These are phyloP conservation scores for Allium cepa DNA, from an alignment of 106 monocot genomes.

Conservation along the genomic window DNA sequence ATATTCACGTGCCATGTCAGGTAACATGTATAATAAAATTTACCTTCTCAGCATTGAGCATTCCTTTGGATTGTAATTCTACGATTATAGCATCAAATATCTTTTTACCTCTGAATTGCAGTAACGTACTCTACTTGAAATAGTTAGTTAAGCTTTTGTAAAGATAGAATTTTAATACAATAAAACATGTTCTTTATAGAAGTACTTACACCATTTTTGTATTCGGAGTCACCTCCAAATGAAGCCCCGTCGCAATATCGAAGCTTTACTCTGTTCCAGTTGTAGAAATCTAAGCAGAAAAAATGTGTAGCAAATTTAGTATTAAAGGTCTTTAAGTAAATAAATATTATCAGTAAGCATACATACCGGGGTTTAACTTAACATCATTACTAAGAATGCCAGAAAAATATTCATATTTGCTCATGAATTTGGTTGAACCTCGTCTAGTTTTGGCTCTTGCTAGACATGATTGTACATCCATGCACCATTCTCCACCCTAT, in stretches of 20 bases:
- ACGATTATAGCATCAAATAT: constrained; percentile 72
- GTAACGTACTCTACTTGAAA: constrained; percentile 25
- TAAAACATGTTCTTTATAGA: not conserved
- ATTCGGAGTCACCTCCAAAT: constrained; percentile 74
- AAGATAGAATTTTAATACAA: too few species aligned
- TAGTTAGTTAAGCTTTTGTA: too few species aligned
- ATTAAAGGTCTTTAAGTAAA: not conserved
- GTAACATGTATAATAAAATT: too few species aligned
- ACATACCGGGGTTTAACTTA: constrained; percentile 58
- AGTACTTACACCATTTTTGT: constrained; percentile 39
- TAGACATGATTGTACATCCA: constrained; percentile 43
- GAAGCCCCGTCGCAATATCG: constrained; percentile 91
- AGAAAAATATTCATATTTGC: constrained; percentile 43
- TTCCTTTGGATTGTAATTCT: constrained; percentile 65
- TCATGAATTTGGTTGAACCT: constrained; percentile 69
- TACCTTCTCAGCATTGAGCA: constrained; percentile 62
- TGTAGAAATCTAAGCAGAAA: constrained; percentile 60
- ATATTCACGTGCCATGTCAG: too few species aligned
- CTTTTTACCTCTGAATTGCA: constrained; percentile 82
- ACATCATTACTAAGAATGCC: constrained; percentile 64
- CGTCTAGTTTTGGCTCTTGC: constrained; percentile 40
- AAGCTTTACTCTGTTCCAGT: constrained; percentile 89
- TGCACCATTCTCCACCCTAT: constrained; percentile 93
- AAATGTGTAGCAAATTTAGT: not conserved
- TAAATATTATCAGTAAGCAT: not conserved